Conservation (phyloP, 2,329 filamentous ascomycete genomes). For the Claviceps sorghi region DNA sequence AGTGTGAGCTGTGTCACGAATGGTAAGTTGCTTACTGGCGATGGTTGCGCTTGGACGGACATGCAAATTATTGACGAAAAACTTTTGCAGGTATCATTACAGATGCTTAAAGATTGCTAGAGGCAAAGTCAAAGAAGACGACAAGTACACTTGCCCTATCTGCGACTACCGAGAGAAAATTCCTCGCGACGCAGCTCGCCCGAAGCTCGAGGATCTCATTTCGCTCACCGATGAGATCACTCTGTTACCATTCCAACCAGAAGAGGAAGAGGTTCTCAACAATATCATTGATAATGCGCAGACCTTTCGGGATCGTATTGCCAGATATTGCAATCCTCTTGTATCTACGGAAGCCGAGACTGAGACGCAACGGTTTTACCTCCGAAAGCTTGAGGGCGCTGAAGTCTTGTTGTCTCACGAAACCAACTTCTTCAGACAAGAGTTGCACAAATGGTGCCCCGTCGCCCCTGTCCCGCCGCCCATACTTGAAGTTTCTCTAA, state of each 20-base stretch:
- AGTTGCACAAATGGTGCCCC: conserved; percentile 87
- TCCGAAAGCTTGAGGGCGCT: conserved; percentile 92
- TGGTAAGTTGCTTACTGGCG: conserved; percentile 47
- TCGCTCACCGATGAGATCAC: conserved; percentile 73
- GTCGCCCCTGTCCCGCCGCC: conserved; percentile 78
- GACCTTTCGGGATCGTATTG: conserved; percentile 70
- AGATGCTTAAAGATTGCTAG: conserved; percentile 96
- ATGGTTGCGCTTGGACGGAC: neutral
- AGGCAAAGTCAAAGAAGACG: conserved; percentile 95
- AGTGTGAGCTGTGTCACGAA: conserved; percentile 94
- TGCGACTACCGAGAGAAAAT: conserved; percentile 97
- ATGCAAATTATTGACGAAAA: neutral
- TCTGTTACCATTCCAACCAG: conserved; percentile 77
- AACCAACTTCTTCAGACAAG: conserved; percentile 95
- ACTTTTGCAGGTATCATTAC: conserved; percentile 70
- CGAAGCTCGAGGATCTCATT: conserved; percentile 81
- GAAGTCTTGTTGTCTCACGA: conserved; percentile 84
- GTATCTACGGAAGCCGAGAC: conserved; percentile 74
- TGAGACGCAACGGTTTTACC: conserved; percentile 81
- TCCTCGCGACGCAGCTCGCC: conserved; percentile 84
- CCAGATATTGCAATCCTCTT: conserved; percentile 65
- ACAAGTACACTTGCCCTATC: conserved; percentile 96
- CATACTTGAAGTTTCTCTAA: conserved; percentile 72
- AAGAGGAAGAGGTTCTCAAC: conserved; percentile 78
- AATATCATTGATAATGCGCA: conserved; percentile 76